These are phyloP conservation scores for Lactuca saligna DNA, from an alignment of 129 eudicot genomes.

Conservation along the genomic window DNA sequence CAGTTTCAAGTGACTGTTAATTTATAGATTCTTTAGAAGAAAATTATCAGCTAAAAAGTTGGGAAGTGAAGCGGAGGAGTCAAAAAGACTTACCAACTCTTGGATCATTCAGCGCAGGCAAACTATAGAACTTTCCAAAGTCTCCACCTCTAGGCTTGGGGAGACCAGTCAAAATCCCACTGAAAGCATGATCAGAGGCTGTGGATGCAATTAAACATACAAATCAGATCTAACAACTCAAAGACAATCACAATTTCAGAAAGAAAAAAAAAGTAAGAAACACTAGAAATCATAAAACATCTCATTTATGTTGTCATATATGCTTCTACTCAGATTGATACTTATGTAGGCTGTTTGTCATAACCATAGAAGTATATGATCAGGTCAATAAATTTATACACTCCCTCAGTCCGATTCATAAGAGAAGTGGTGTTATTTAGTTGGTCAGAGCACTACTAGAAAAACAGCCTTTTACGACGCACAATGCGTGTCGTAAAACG, in stretches of 20 bases:
- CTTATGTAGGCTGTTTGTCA: constrained; percentile 8
- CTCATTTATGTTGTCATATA: not conserved
- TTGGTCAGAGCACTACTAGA: too few species aligned
- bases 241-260: not conserved
- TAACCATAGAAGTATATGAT: constrained; percentile 12
- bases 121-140: constrained; percentile 91
- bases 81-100: constrained; percentile 58
- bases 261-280: not conserved
- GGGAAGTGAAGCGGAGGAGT: not conserved
- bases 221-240: constrained; percentile 12
- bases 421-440: too few species aligned
- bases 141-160: constrained; percentile 97
- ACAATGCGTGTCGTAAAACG: too few species aligned
- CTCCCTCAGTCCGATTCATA: not conserved
- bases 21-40: constrained; percentile 1
- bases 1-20: constrained; percentile 8
- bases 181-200: constrained; percentile 85
- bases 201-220: constrained; percentile 27
- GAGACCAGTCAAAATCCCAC: constrained; percentile 73
- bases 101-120: constrained; percentile 93
- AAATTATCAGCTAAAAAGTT: constrained; percentile 4
- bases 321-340: not conserved
- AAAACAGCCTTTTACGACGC: too few species aligned
- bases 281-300: not conserved
- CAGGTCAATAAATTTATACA: not conserved